A percentile compares a stretch with the other conserved stretches of the same genome.
These are phyloP conservation scores for Lignosus rhinocerotis DNA, from an alignment of 1,284 basidiomycete genomes.

Conservation along the genomic window DNA sequence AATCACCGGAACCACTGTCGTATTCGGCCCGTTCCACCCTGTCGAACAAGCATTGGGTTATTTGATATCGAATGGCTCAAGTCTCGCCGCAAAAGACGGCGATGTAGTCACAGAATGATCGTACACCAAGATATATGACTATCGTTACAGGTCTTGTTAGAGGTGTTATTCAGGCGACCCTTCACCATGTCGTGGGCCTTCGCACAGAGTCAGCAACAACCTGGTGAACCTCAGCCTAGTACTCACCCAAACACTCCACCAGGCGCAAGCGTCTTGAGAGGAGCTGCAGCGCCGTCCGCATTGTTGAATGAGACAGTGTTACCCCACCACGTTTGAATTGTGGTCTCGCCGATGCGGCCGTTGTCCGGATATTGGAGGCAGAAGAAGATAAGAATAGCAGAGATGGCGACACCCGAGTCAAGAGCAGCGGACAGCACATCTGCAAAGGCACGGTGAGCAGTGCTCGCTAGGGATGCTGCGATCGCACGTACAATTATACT, in stretches of 20 bases:
- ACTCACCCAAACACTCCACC: constrained; percentile 43
- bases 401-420: constrained; percentile 61
- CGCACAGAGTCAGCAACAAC: too few species aligned
- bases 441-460: constrained; percentile 12
- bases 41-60: too few species aligned
- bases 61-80: too few species aligned
- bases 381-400: constrained; percentile 67
- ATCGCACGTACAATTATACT: constrained; percentile 43
- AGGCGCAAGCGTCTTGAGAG: constrained; percentile 32
- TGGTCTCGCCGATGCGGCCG: constrained; percentile 57
- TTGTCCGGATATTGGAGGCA: constrained; percentile 63
- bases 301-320: constrained; percentile 54
- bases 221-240: neutral
- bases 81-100: too few species aligned
- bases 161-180: neutral
- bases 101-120: neutral
- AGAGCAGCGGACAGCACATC: constrained; percentile 60
- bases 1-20: too few species aligned
- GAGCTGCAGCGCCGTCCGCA: constrained; percentile 39
- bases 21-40: too few species aligned
- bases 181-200: neutral
- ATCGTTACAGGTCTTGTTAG: neutral
- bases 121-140: neutral
- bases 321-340: constrained; percentile 70
- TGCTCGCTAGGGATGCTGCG: neutral